Evolutionary conservation across 2,329 filamentous ascomycete genomes (phyloP).

Genomic region (Nemania sp.): DNA sequence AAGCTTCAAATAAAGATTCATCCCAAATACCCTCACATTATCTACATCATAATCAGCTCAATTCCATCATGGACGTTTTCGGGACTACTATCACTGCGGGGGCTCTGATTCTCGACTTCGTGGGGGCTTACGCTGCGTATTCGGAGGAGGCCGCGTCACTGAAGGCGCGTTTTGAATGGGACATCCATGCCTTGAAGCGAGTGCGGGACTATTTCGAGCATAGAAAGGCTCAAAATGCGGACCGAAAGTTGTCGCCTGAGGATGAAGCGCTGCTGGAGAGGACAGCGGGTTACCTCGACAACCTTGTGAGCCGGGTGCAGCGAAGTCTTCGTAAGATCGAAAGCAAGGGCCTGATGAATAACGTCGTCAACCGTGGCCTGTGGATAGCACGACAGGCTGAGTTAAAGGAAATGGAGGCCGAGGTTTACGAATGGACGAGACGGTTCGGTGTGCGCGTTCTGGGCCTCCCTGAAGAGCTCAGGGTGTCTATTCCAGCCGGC

Average conservation of each 20-base stretch:
- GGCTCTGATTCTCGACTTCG: not conserved
- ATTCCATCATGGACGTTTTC: not conserved
- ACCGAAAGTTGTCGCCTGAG: not conserved
- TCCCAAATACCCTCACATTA: no score
- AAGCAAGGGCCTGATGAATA: not conserved
- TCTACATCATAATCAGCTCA: no score
- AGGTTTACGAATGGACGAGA: not conserved
- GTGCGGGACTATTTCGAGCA: not conserved
- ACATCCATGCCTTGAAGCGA: not conserved
- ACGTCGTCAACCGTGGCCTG: not conserved
- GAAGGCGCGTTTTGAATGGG: not conserved
- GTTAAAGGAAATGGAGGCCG: not conserved
- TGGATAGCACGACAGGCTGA: not conserved
- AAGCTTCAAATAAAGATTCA: no score
- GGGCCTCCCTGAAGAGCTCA: not conserved
- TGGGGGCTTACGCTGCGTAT: not conserved
- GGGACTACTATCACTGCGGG: not conserved
- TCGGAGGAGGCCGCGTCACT: not conserved
- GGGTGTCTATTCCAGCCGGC: not conserved
- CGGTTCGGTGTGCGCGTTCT: not conserved
- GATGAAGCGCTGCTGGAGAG: not conserved
- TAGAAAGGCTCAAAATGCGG: not conserved
- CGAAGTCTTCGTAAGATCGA: not conserved
- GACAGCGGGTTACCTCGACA: not conserved
- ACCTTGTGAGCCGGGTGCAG: not conserved